Conservation (phyloP, 108 stramenopile species). For the Skeletonema potamos region DNA sequence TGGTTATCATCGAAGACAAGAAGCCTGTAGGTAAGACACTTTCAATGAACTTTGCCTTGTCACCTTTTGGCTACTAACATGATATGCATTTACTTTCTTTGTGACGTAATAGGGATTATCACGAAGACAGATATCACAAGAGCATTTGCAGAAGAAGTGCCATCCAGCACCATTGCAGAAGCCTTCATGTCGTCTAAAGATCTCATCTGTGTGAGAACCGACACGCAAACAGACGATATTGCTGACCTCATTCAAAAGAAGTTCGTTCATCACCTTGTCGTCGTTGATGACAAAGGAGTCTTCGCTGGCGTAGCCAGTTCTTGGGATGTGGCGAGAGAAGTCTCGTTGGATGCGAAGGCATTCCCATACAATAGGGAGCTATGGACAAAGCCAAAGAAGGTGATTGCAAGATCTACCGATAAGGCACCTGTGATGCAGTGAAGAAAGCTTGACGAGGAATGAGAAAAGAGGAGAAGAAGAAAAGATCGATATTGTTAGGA, state of each 20-base stretch:
- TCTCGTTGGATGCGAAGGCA: conserved; percentile 39
- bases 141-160: conserved; percentile 23
- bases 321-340: conserved; percentile 49
- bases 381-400: conserved; percentile 28
- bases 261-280: conserved; percentile 41
- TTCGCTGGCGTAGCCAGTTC: conserved; percentile 43
- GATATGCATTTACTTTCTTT: neutral
- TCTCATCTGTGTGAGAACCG: conserved; percentile 3
- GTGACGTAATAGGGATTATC: conserved; percentile 23
- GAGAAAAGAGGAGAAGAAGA: neutral
- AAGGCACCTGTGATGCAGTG: neutral
- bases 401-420: neutral
- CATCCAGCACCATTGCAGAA: conserved; percentile 9
- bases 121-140: conserved; percentile 52
- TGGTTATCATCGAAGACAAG: neutral
- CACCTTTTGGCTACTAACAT: neutral
- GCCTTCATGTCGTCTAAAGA: conserved; percentile 36
- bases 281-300: conserved; percentile 25
- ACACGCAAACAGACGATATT: conserved; percentile 26
- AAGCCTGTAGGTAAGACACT: neutral
- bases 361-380: conserved; percentile 39
- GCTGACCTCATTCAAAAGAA: conserved; percentile 35
- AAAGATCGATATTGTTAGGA: neutral
- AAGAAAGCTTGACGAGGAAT: neutral
- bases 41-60: neutral